Evolutionary conservation across 257 asterid genomes (phyloP).

Genomic region (Asclepias syriaca): DNA sequence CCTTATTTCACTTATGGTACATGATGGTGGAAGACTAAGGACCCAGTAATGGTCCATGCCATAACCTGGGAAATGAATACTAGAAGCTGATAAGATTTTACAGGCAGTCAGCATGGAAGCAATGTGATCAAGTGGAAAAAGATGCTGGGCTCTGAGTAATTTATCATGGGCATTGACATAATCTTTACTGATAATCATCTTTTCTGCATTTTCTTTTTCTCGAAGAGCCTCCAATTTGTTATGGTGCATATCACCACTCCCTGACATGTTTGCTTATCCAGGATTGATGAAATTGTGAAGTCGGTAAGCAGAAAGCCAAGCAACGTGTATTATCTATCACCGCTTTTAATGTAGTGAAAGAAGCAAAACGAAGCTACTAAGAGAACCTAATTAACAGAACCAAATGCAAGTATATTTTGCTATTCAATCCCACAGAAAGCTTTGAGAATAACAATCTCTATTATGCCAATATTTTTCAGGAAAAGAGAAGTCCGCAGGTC

Average conservation of each 20-base stretch:
- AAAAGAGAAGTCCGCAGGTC: too few species aligned
- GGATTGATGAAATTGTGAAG: neutral
- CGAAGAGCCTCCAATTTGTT: conserved; percentile 17
- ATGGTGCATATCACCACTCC: conserved; percentile 1
- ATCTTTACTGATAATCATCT: conserved; percentile 17
- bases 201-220: conserved; percentile 13
- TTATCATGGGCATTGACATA: conserved; percentile 18
- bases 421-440: neutral
- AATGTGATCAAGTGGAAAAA: conserved; percentile 13
- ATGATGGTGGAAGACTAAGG: conserved; percentile 11
- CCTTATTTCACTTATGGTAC: conserved; percentile 9
- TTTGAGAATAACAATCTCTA: conserved; percentile 5
- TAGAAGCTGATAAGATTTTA: conserved; percentile 16
- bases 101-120: conserved; percentile 18
- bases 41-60: conserved; percentile 19
- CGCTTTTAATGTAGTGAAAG: neutral
- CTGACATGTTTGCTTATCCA: conserved; percentile 2
- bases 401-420: neutral
- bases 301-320: neutral
- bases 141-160: conserved; percentile 8
- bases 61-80: conserved; percentile 5
- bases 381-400: neutral
- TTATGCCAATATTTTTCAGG: too few species aligned
- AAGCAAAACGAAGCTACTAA: neutral
- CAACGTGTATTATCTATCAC: neutral